Evolutionary conservation across 202 grass and related monocot genomes (phyloP).

Genomic region (Cymbopogon flexuosus): DNA sequence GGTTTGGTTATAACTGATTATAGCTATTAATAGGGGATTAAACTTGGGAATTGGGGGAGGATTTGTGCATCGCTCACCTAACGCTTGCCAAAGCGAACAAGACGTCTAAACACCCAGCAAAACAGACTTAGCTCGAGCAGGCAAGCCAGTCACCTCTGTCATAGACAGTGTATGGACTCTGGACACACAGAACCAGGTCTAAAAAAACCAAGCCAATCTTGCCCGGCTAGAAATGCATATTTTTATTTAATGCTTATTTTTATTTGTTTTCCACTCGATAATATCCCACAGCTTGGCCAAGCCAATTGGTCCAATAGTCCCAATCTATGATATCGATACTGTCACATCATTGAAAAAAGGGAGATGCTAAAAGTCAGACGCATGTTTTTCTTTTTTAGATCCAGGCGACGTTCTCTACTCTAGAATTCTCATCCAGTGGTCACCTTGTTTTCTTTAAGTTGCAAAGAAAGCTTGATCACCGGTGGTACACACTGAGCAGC

Average conservation of each 20-base stretch:
- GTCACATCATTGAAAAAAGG: too few species aligned
- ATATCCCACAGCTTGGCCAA: background rate
- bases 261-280: background rate
- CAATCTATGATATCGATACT: background rate
- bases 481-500: too few species aligned
- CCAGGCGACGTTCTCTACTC: too few species aligned
- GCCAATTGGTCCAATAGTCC: background rate
- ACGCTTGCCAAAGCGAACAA: background rate
- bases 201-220: background rate
- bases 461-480: too few species aligned
- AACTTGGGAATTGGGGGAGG: background rate
- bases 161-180: background rate
- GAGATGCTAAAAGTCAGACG: too few species aligned
- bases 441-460: too few species aligned
- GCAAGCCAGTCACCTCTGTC: background rate
- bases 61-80: background rate
- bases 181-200: background rate
- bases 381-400: too few species aligned
- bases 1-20: background rate
- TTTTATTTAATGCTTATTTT: background rate
- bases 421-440: too few species aligned
- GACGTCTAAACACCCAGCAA: background rate
- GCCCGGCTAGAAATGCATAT: background rate
- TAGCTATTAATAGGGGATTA: background rate
- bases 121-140: background rate